These are phyloP conservation scores for Gnomoniopsis smithogilvyi DNA, from an alignment of 2,329 filamentous ascomycete species.

Conservation along the genomic window DNA sequence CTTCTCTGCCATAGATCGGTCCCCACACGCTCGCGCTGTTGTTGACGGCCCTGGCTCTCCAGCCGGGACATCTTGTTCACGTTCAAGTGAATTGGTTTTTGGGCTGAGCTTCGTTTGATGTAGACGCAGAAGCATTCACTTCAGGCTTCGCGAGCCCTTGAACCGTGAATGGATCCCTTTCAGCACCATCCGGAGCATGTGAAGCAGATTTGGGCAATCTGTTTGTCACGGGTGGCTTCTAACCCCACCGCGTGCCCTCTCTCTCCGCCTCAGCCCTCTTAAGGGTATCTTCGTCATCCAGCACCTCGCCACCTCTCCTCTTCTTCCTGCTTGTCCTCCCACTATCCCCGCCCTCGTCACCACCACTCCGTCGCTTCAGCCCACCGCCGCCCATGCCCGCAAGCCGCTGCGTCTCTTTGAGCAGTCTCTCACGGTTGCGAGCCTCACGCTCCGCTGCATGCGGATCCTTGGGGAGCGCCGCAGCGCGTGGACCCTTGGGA, in stretches of 20 bases:
- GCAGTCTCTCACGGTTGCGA: slow-evolving; percentile 61
- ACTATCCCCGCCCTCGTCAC: slow-evolving; percentile 33
- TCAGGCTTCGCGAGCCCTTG: too few relatives aligned
- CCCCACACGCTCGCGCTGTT: too few relatives aligned
- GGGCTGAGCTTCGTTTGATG: too few relatives aligned
- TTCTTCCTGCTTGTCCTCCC: slow-evolving; percentile 33
- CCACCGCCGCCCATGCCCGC: slow-evolving; percentile 41
- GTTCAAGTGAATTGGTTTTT: too few relatives aligned
- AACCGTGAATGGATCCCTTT: too few relatives aligned
- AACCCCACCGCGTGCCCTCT: slow-evolving; percentile 50
- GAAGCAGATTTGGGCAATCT: neutral
- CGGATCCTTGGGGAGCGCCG: slow-evolving; percentile 40
- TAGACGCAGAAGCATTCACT: too few relatives aligned
- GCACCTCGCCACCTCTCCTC: slow-evolving; percentile 41
- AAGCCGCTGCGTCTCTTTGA: slow-evolving; percentile 67
- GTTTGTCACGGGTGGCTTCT: slow-evolving; percentile 11
- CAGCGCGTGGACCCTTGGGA: neutral
- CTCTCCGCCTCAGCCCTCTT: slow-evolving; percentile 57
- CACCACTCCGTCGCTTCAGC: slow-evolving; percentile 49
- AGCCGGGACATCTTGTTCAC: too few relatives aligned
- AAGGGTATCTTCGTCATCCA: slow-evolving; percentile 48
- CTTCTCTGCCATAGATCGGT: too few relatives aligned
- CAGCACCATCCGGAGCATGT: neutral
- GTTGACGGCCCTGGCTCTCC: too few relatives aligned
- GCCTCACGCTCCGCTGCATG: slow-evolving; percentile 69